Evolutionary conservation across 495 filamentous ascomycete species (phyloP), one percentile per base, ranked within the genome.

Genomic region (Penicillium verhagenii): DNA sequence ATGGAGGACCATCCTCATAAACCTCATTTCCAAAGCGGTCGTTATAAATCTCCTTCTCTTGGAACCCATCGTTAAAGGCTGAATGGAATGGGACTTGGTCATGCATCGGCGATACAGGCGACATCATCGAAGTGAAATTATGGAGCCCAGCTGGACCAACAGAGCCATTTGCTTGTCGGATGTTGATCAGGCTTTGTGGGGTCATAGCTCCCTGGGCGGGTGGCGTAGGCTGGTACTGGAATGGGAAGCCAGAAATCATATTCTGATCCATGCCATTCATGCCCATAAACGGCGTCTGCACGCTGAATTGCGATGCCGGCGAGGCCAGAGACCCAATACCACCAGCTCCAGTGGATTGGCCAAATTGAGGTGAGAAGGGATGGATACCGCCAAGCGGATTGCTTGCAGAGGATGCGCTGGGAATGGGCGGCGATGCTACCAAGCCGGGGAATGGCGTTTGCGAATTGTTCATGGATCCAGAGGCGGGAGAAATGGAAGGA

Each of bases 401-500:
- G 54, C 72, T 72, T 40, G 66, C 64, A 59, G 74, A 66, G 21
- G 79, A 79, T 44, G 72, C 67, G 50, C 64, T 75, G 63, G 64
- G 75, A 45, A 82, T 73, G 46, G 86, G 82, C 10, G 78, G 75
- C 8, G 79, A 75, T 6, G 76, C 78, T 57, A 88, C 84, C 7
- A 85, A 79, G 38, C 85, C 76, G 23, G 71, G 83, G 19, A 81
- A 79, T n/a, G 81, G 74, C 8, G 76, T 70, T 42, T 62, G 57
- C 10, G 79, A 72, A 52, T 82, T 82, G 59, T 81, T 86, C 57
- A 85, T 85, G 19, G 79, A 80, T 20, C 79, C 85, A 1, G 87
- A 80, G 24, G 86, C 87, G 29, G 91, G 91, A 13, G 91, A 94
- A 62, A 90, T 87, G 9, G 90, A 77, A 11, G 81, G 79, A 35